A percentile compares a stretch with the other conserved stretches of the same genome.
Evolutionary conservation across 1,139 yeast genomes (phyloP).

Genomic region (Wickerhamomyces sp.): DNA sequence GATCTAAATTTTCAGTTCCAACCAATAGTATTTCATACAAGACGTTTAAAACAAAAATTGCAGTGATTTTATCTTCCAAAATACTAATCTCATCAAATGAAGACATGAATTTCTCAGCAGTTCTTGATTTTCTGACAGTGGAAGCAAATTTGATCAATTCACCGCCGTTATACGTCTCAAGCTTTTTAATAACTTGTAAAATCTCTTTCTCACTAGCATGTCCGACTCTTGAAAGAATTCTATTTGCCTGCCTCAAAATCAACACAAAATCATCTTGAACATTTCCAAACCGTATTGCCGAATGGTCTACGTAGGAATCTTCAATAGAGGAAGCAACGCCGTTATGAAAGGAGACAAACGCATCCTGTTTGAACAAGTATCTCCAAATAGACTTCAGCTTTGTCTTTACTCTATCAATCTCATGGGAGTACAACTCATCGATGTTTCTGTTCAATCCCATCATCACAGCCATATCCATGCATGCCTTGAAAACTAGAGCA

Average conservation of each 20-base stretch:
- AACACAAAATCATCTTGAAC: constrained; percentile 5
- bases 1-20: constrained; percentile 9
- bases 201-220: constrained; percentile 11
- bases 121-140: constrained; percentile 4
- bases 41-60: constrained; percentile 11
- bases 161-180: constrained; percentile 15
- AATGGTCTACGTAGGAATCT: constrained; percentile 16
- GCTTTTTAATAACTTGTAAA: constrained; percentile 5
- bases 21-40: constrained; percentile 15
- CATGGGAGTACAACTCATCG: constrained; percentile 17
- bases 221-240: constrained; percentile 4
- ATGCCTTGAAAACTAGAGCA: constrained; percentile 20
- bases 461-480: constrained; percentile 23
- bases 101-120: neutral
- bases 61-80: constrained; percentile 6
- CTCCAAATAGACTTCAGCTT: constrained; percentile 25
- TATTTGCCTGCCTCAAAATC: constrained; percentile 9
- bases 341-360: constrained; percentile 21
- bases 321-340: constrained; percentile 26
- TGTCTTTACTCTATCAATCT: constrained; percentile 18
- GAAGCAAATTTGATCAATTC: constrained; percentile 4
- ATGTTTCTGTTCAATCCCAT: constrained; percentile 29
- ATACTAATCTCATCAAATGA: constrained; percentile 1
- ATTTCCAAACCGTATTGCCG: neutral
- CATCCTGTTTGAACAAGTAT: constrained; percentile 25